Conservation (phyloP, 129 eudicot genomes). For the Erigeron canadensis region DNA sequence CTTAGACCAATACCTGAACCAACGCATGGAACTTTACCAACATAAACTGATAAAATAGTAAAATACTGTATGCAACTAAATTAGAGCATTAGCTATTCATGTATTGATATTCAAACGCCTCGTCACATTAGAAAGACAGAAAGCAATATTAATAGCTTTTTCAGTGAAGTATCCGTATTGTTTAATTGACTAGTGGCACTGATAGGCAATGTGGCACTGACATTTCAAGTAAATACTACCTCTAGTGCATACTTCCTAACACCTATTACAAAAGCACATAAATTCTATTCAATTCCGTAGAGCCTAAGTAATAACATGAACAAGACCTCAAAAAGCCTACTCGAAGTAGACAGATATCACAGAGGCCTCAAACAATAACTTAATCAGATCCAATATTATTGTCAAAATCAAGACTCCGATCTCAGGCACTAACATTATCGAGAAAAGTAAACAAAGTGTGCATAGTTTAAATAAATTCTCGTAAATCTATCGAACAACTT, state of each 20-base stretch:
- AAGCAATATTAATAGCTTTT: conserved; percentile 20
- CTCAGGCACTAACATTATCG: not conserved
- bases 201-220: not conserved
- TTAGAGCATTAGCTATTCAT: conserved; percentile 11
- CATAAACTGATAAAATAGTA: not conserved
- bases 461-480: too few species aligned
- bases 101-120: not conserved
- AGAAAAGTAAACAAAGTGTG: not conserved
- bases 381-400: not conserved
- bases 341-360: conserved; percentile 9
- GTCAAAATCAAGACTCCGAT: not conserved
- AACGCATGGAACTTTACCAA: not conserved
- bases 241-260: not conserved
- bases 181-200: not conserved
- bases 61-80: not conserved
- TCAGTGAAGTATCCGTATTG: not conserved
- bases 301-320: conserved; percentile 9
- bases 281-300: not conserved
- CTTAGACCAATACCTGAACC: conserved; percentile 20
- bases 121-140: conserved; percentile 1
- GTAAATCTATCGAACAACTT: too few species aligned
- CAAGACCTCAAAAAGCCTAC: conserved; percentile 1
- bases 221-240: not conserved
- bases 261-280: not conserved
- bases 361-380: conserved; percentile 15